Percentiles rank a stretch among this genome's conserved stretches.
These are phyloP conservation scores for Pelagomonas calceolata DNA, from an alignment of 108 stramenopile species.

Conservation along the genomic window DNA sequence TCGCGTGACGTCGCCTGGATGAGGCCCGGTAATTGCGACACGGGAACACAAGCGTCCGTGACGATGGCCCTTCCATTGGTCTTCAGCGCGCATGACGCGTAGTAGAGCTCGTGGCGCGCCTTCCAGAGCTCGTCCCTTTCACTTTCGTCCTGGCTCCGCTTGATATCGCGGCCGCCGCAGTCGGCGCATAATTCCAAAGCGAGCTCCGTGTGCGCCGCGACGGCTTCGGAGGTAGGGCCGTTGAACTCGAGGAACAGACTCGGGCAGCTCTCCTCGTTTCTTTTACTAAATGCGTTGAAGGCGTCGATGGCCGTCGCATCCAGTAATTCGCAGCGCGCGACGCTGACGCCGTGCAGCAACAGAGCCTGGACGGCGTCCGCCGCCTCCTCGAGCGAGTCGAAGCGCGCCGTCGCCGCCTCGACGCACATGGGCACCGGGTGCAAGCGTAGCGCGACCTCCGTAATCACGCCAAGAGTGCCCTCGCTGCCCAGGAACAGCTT, in stretches of 20 bases:
- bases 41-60: constrained; percentile 89
- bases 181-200: constrained; percentile 44
- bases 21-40: constrained; percentile 66
- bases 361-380: constrained; percentile 51
- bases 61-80: constrained; percentile 24
- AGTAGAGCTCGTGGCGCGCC: constrained; percentile 69
- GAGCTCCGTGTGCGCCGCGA: constrained; percentile 39
- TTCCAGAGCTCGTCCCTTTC: constrained; percentile 68
- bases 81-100: constrained; percentile 49
- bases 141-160: constrained; percentile 37
- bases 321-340: constrained; percentile 65
- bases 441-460: constrained; percentile 69
- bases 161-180: constrained; percentile 45
- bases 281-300: constrained; percentile 49
- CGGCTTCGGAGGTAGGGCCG: constrained; percentile 35
- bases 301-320: constrained; percentile 57
- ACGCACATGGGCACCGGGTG: constrained; percentile 62
- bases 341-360: constrained; percentile 48
- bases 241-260: constrained; percentile 69
- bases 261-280: constrained; percentile 33
- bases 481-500: constrained; percentile 72
- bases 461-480: constrained; percentile 70
- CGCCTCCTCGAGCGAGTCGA: constrained; percentile 50
- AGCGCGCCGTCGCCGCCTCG: constrained; percentile 43
- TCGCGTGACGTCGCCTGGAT: constrained; percentile 56